Evolutionary conservation across 2,329 filamentous ascomycete species (phyloP).

Genomic region (Diaporthe sp.): DNA sequence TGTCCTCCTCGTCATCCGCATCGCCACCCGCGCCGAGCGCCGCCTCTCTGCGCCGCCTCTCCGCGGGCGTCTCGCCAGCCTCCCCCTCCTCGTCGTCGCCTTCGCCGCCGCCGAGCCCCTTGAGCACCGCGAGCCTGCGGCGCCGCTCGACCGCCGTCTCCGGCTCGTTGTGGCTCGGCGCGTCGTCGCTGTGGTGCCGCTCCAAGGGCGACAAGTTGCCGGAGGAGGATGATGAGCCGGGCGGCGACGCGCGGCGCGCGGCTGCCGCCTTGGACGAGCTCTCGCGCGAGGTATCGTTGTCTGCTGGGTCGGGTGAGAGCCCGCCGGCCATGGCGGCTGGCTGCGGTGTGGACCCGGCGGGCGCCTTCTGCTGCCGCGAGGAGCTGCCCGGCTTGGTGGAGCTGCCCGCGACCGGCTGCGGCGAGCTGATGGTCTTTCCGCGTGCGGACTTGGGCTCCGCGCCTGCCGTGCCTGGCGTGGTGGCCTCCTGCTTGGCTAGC

Average conservation of each 20-base stretch:
- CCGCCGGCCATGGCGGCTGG: conserved; percentile 6
- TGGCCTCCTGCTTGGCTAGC: conserved; percentile 60
- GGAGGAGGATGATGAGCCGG: conserved; percentile 28
- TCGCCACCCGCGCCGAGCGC: conserved; percentile 65
- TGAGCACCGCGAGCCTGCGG: conserved; percentile 71
- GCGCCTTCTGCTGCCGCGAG: conserved; percentile 18
- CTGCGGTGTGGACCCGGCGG: not conserved
- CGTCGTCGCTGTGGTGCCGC: conserved; percentile 33
- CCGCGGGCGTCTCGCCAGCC: conserved; percentile 79
- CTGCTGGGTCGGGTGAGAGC: not conserved
- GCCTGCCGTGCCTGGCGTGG: not conserved
- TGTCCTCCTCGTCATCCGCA: conserved; percentile 64
- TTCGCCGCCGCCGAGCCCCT: conserved; percentile 59
- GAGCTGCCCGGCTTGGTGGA: not conserved
- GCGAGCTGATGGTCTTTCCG: conserved; percentile 37
- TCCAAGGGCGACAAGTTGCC: conserved; percentile 30
- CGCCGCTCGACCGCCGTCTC: conserved; percentile 81
- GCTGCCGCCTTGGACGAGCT: conserved; percentile 34
- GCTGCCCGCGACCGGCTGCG: conserved; percentile 21
- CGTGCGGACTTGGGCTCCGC: conserved; percentile 34
- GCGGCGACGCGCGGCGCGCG: conserved; percentile 19
- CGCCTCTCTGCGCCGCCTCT: conserved; percentile 79
- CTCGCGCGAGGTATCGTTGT: conserved; percentile 18
- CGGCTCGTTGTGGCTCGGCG: conserved; percentile 56
- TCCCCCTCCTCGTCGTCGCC: conserved; percentile 57